These are phyloP conservation scores for Penicillium silybi DNA, from an alignment of 495 filamentous ascomycete species.

Conservation along the genomic window DNA sequence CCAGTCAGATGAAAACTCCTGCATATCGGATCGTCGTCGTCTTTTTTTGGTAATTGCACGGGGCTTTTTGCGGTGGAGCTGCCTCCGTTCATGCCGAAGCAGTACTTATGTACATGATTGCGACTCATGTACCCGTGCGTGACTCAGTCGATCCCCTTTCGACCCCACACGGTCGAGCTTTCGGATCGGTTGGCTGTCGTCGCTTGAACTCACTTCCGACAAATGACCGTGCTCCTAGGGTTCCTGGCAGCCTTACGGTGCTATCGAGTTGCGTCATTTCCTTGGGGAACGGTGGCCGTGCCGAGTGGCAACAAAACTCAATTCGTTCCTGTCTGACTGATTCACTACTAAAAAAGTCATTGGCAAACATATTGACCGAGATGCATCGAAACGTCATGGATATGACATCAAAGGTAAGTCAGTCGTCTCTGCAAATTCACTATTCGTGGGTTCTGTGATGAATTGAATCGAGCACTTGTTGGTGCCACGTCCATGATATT, in stretches of 20 bases:
- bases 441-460: background rate
- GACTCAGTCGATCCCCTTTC: background rate
- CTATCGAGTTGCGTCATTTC: background rate
- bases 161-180: no score
- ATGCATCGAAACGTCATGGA: no score
- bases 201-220: background rate
- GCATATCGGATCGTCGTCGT: background rate
- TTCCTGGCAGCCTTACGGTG: background rate
- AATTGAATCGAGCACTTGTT: background rate
- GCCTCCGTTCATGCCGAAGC: background rate
- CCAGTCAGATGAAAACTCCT: conserved; percentile 7
- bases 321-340: no score
- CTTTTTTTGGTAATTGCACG: background rate
- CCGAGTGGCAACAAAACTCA: no score
- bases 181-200: background rate
- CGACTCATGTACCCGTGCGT: no score
- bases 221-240: background rate
- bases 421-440: no score
- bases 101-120: background rate
- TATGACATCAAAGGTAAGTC: no score
- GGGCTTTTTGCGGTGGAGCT: background rate
- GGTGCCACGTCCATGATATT: conserved; percentile 13
- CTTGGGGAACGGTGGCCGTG: background rate
- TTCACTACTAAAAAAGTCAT: no score
- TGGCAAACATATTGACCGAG: no score